A percentile compares a stretch with the other conserved stretches of the same genome.
Conservation (phyloP, 129 eudicot genomes). For the Rutidosis leptorrhynchoides region DNA sequence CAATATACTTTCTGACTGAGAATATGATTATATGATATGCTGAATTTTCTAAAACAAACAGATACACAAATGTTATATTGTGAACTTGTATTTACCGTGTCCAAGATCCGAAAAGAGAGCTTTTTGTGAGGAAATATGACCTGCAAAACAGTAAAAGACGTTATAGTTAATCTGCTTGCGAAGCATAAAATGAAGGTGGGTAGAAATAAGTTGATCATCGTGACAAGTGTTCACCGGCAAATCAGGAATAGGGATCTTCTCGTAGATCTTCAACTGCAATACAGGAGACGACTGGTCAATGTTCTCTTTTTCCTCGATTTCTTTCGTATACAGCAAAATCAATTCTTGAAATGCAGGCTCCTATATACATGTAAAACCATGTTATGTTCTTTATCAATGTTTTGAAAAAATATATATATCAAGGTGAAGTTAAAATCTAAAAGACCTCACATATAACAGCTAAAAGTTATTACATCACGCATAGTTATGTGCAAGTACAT, state of each 20-base stretch:
- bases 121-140: conserved; percentile 97
- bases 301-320: conserved; percentile 39
- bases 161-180: conserved; percentile 6
- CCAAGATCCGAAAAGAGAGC: conserved; percentile 94
- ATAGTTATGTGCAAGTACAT: neutral
- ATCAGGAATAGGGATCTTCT: conserved; percentile 94
- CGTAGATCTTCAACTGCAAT: conserved; percentile 84
- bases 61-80: neutral
- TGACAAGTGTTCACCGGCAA: conserved; percentile 54
- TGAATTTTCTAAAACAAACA: neutral
- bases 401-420: neutral
- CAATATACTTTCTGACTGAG: neutral
- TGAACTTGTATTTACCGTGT: conserved; percentile 62
- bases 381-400: neutral
- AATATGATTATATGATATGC: neutral
- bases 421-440: neutral
- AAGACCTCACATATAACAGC: neutral
- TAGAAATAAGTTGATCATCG: conserved; percentile 14
- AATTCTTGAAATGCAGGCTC: conserved; percentile 93
- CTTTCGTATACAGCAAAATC: conserved; percentile 80
- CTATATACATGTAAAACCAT: conserved; percentile 30
- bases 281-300: conserved; percentile 43
- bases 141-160: conserved; percentile 37
- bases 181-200: neutral
- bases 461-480: neutral